Base-by-base conservation (phyloP, 2,329 filamentous ascomycete genomes). In the Curvularia verruculosa region DNA sequence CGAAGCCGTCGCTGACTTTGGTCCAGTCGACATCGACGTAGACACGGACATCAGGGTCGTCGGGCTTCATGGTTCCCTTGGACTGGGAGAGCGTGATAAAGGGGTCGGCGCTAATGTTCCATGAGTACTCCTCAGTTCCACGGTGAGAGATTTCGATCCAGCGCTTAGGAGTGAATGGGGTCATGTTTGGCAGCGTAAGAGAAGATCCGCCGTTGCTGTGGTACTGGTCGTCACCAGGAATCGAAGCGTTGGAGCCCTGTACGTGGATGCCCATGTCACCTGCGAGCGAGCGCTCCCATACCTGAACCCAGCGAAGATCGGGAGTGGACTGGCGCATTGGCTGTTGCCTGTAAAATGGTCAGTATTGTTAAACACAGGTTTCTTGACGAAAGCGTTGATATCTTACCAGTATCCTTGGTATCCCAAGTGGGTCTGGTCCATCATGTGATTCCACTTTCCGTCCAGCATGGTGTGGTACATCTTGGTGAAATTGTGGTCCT, bases 251-350 rank as follows among this genome's bases (percentile, higher is more conserved):
- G 58, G 81, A 83, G 1, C 84, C 87, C 68, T 91, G 87, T 1
- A 89, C 81, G 1, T 84, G 79, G 43, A 91, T 78, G 21, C 87
- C 86, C 53, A 91, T 78, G 52, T 87, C 81, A 7, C 88, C 88
- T 0, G 84, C 82, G 5, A 89, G 77, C 5, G 83, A 83, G 12
- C 81, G 81, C 50, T 88, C 84, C 1, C 80, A 75, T 2, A 79
- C 80, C 69, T 88, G 85, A 1, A 88, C 84, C 61, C 84, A 87
- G 5, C 81, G 76, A 60, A 89, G 79, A 7, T 84, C 82, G 0
- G 88, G 87, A 1, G 89, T 81, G 0, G 83, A 83, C 68, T 91
- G 89, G 31, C 87, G 80, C 88, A 90, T 90, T 1, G 89, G 87
- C 70, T 90, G 88, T 74, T 91, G 88, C 87, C 87, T 75, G 75